These are phyloP conservation scores for Fusarium penzigii DNA, from an alignment of 2,329 filamentous ascomycete genomes.

Conservation along the genomic window DNA sequence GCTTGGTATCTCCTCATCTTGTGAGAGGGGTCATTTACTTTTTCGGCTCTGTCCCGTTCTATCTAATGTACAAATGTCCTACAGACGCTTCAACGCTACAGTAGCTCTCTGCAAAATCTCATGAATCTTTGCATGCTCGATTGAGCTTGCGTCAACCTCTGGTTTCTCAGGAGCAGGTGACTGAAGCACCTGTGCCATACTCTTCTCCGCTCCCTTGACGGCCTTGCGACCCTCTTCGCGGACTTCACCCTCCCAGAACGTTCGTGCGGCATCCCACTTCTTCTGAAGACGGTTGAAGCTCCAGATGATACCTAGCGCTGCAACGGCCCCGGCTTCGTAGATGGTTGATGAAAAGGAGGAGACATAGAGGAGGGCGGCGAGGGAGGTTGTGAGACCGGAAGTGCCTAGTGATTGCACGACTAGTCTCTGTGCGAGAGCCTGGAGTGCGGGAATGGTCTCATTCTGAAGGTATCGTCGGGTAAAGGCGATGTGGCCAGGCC, in stretches of 20 bases:
- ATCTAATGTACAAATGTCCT: slow-evolving; percentile 27
- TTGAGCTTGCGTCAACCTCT: slow-evolving; percentile 17
- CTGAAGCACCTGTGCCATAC: slow-evolving; percentile 50
- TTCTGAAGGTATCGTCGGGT: slow-evolving; percentile 67
- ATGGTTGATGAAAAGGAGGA: slow-evolving; percentile 53
- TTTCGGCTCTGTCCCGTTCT: slow-evolving; percentile 5
- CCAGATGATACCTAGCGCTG: slow-evolving; percentile 61
- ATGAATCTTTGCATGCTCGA: slow-evolving; percentile 41
- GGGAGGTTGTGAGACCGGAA: slow-evolving; percentile 59
- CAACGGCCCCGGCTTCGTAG: slow-evolving; percentile 64
- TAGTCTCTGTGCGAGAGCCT: slow-evolving; percentile 71
- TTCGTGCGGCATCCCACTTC: slow-evolving; percentile 61
- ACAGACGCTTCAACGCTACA: slow-evolving; percentile 50
- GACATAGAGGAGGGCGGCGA: slow-evolving; percentile 59
- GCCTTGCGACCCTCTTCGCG: slow-evolving; percentile 66
- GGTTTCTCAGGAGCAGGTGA: slow-evolving; percentile 15
- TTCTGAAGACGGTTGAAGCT: slow-evolving; percentile 61
- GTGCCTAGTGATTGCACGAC: slow-evolving; percentile 76
- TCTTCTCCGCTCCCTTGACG: slow-evolving; percentile 56
- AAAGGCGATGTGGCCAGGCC: slow-evolving; percentile 74
- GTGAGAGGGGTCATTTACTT: slow-evolving; percentile 14
- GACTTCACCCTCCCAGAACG: slow-evolving; percentile 67
- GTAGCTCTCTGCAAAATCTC: slow-evolving; percentile 51
- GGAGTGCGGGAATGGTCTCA: slow-evolving; percentile 69
- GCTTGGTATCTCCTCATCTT: slow-evolving; percentile 32